phyloP scores from a whole-genome alignment of 2,329 filamentous ascomycete genomes.

The Diaporthe aspalathi region DNA sequence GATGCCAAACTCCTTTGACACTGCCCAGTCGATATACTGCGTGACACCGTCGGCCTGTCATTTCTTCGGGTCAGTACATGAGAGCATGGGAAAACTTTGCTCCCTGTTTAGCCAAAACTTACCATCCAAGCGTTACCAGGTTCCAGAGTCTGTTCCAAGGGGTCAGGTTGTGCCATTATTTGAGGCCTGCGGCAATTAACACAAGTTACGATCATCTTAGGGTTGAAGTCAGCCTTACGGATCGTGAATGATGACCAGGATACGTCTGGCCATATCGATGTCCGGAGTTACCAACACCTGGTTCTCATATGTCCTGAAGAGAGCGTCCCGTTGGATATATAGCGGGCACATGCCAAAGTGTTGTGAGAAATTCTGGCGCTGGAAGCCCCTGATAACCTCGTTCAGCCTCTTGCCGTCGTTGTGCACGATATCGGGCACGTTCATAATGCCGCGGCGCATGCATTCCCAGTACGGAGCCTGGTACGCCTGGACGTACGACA shows the following conservation, averaged over 20 bases:
- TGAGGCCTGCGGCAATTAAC: conserved; percentile 67
- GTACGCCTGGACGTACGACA: conserved; percentile 69
- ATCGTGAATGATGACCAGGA: conserved; percentile 91
- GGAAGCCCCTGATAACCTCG: conserved; percentile 82
- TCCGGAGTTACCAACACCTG: conserved; percentile 85
- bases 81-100: not conserved
- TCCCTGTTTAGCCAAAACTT: conserved; percentile 54
- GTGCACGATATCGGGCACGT: conserved; percentile 62
- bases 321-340: conserved; percentile 78
- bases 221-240: conserved; percentile 66
- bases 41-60: conserved; percentile 81
- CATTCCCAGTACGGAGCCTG: conserved; percentile 87
- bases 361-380: conserved; percentile 77
- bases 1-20: conserved; percentile 80
- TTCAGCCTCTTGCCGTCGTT: conserved; percentile 75
- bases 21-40: conserved; percentile 86
- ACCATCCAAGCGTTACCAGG: conserved; percentile 91
- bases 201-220: conserved; percentile 19
- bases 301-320: conserved; percentile 84
- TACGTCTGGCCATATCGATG: conserved; percentile 72
- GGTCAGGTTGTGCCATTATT: conserved; percentile 74
- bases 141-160: conserved; percentile 78
- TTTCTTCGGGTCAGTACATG: conserved; percentile 10
- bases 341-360: conserved; percentile 83
- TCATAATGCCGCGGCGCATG: conserved; percentile 76